phyloP scores from a whole-genome alignment of 2,329 filamentous ascomycete species.

The Trichoderma koningiopsis region DNA sequence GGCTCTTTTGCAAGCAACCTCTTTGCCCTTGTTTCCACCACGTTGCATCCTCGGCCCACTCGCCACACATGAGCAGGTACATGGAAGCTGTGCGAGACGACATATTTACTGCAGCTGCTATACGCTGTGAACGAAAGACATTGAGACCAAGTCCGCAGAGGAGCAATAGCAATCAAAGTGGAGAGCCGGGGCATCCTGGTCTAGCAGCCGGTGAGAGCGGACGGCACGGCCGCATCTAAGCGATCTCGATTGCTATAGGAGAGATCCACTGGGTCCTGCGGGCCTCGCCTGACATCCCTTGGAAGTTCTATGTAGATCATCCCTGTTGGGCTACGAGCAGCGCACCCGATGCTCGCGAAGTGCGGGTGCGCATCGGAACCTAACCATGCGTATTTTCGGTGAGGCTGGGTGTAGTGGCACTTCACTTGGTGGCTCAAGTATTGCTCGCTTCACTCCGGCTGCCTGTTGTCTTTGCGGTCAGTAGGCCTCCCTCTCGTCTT shows the following conservation, averaged over 20 bases:
- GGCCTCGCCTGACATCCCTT: not conserved
- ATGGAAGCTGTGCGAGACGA: not conserved
- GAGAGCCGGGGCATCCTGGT: not conserved
- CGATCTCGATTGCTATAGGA: slow-evolving; percentile 15
- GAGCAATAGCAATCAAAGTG: not conserved
- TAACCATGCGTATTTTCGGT: not conserved
- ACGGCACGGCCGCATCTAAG: slow-evolving; percentile 4
- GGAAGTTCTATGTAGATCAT: slow-evolving; percentile 4
- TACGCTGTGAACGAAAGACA: not conserved
- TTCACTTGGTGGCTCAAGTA: not conserved
- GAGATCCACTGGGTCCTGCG: not conserved
- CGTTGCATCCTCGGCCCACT: slow-evolving; percentile 4
- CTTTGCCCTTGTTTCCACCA: not conserved
- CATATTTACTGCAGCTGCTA: not conserved
- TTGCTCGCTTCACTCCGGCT: not conserved
- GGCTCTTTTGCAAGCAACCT: not conserved
- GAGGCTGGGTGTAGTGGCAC: not conserved
- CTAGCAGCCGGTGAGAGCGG: not conserved
- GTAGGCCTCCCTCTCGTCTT: not conserved
- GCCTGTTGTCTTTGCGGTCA: not conserved
- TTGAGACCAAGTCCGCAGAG: not conserved
- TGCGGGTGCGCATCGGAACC: slow-evolving; percentile 14
- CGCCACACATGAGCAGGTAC: not conserved
- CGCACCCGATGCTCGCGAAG: slow-evolving; percentile 15
- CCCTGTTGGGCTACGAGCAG: slow-evolving; percentile 12